A percentile compares a stretch with the other conserved stretches of the same genome.
Conservation (phyloP, 1,139 yeast species). For the Scheffersomyces insectosa region DNA sequence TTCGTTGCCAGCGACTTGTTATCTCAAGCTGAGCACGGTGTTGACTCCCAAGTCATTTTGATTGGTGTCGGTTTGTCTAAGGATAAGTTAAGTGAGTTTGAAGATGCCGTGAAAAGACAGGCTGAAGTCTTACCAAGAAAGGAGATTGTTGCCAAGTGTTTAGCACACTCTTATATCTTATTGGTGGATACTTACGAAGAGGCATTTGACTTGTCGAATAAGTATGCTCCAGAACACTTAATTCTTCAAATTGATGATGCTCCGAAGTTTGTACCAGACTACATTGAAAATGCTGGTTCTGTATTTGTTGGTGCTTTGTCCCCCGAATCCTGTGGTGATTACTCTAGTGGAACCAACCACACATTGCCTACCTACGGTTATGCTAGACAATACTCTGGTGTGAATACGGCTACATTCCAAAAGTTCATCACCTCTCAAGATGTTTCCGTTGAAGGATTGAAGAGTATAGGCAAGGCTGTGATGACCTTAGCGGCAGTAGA, state of each 20-base stretch:
- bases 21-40: constrained; percentile 98
- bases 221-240: constrained; percentile 96
- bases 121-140: constrained; percentile 89
- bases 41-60: constrained; percentile 94
- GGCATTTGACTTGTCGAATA: constrained; percentile 82
- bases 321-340: constrained; percentile 98
- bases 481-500: constrained; percentile 97
- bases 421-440: constrained; percentile 94
- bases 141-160: constrained; percentile 88
- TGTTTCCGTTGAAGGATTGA: constrained; percentile 79
- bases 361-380: constrained; percentile 98
- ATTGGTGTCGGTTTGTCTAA: constrained; percentile 74
- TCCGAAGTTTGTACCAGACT: constrained; percentile 60
- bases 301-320: constrained; percentile 95
- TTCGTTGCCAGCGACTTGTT: constrained; percentile 93
- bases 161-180: constrained; percentile 85
- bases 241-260: constrained; percentile 88
- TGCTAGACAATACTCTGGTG: constrained; percentile 97
- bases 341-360: constrained; percentile 96
- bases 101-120: constrained; percentile 79
- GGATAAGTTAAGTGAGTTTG: constrained; percentile 64
- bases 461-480: constrained; percentile 89
- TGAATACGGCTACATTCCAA: constrained; percentile 92
- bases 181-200: constrained; percentile 66
- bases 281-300: constrained; percentile 91